These are phyloP conservation scores for Kodamaea kakaduensis DNA, from an alignment of 805 yeast genomes.

Conservation along the genomic window DNA sequence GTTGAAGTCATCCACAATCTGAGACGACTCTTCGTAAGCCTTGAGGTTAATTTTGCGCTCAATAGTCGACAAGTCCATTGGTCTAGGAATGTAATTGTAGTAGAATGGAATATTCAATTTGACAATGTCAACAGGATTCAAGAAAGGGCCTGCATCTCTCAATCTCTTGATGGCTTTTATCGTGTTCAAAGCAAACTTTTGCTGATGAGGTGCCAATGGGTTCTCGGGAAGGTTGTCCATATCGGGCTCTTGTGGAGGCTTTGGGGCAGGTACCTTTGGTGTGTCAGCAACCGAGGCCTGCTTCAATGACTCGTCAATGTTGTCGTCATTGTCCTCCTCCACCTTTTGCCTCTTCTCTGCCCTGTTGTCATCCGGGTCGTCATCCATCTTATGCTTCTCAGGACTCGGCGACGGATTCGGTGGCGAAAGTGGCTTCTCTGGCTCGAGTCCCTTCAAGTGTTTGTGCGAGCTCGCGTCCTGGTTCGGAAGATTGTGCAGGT, in stretches of 20 bases:
- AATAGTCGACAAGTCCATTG: slow-evolving; percentile 92
- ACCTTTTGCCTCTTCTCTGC: slow-evolving; percentile 18
- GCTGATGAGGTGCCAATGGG: slow-evolving; percentile 81
- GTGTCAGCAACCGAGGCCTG: slow-evolving; percentile 7
- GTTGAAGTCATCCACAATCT: slow-evolving; percentile 73
- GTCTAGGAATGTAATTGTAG: slow-evolving; percentile 74
- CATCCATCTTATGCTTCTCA: slow-evolving; percentile 30
- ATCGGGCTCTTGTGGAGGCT: slow-evolving; percentile 71
- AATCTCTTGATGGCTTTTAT: slow-evolving; percentile 84
- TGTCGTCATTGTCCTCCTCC: slow-evolving; percentile 11
- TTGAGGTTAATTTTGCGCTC: slow-evolving; percentile 70
- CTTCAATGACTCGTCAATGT: slow-evolving; percentile 7
- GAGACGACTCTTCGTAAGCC: slow-evolving; percentile 69
- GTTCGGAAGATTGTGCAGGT: slow-evolving; percentile 9
- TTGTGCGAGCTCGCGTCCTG: slow-evolving; percentile 6
- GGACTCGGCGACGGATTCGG: slow-evolving; percentile 45
- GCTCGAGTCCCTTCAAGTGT: slow-evolving; percentile 13
- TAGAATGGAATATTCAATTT: slow-evolving; percentile 89
- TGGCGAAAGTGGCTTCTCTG: slow-evolving; percentile 41
- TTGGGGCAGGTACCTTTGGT: slow-evolving; percentile 57
- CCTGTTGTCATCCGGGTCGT: slow-evolving; percentile 19
- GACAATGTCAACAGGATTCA: slow-evolving; percentile 84
- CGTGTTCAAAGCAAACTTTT: slow-evolving; percentile 70
- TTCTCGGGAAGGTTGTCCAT: slow-evolving; percentile 59
- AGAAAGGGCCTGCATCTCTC: slow-evolving; percentile 88